Evolutionary conservation across 1,139 yeast species (phyloP).

Genomic region (Hyphopichia pseudoburtonii): DNA sequence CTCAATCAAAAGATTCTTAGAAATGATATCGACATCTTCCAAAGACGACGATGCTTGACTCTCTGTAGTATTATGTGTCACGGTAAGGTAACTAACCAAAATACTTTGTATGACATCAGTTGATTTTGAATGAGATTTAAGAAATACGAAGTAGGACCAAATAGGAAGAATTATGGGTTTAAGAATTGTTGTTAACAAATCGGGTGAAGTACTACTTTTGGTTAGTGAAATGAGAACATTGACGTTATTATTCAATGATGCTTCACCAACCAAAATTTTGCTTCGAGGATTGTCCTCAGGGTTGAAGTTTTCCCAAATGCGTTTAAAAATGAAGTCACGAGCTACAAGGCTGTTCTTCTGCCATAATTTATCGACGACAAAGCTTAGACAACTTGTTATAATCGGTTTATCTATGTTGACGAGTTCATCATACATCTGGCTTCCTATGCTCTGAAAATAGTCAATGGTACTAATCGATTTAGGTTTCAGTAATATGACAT

Average conservation of each 20-base stretch:
- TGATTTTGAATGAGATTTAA: conserved; percentile 38
- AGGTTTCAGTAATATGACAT: conserved; percentile 64
- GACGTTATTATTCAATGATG: conserved; percentile 58
- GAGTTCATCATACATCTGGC: conserved; percentile 58
- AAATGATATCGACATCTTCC: conserved; percentile 36
- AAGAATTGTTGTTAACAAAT: conserved; percentile 43
- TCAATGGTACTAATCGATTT: conserved; percentile 39
- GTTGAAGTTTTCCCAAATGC: conserved; percentile 44
- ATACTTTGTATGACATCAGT: conserved; percentile 47
- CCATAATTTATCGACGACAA: conserved; percentile 56
- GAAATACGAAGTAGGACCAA: conserved; percentile 64
- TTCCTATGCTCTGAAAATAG: conserved; percentile 58
- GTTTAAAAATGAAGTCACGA: conserved; percentile 56
- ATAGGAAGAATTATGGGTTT: conserved; percentile 46
- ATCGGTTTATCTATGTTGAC: conserved; percentile 62
- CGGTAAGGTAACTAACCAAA: conserved; percentile 47
- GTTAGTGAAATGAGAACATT: conserved; percentile 65
- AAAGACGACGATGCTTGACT: conserved; percentile 15
- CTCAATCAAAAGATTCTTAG: conserved; percentile 43
- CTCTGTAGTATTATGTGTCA: conserved; percentile 20
- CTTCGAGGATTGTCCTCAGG: conserved; percentile 23
- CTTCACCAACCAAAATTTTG: conserved; percentile 39
- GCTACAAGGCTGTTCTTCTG: conserved; percentile 51
- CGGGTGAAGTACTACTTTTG: conserved; percentile 46
- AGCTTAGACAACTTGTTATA: conserved; percentile 57